Conservation (phyloP, 345 rosid species). For the Ceriops tagal region DNA sequence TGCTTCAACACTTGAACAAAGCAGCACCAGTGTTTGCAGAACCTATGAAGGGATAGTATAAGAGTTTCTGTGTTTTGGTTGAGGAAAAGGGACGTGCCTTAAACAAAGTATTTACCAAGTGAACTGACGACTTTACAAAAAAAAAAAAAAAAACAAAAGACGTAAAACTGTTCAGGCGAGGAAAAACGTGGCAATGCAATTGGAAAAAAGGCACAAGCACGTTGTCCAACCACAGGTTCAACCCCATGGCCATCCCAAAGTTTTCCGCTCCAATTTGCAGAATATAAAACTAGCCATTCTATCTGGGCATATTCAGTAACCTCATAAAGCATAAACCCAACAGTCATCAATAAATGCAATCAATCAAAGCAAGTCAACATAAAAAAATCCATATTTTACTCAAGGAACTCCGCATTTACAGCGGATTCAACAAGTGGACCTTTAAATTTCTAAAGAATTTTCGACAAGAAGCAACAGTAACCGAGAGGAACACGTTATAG, state of each 20-base stretch:
- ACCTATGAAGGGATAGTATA: neutral
- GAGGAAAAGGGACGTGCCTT: neutral
- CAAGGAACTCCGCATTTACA: conserved; percentile 18
- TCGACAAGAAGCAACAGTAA: neutral
- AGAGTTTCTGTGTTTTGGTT: neutral
- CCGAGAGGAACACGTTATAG: neutral
- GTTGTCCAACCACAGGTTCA: neutral
- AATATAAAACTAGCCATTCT: too few relatives aligned
- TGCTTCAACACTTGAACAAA: neutral
- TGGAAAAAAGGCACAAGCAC: neutral
- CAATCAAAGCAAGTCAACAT: neutral
- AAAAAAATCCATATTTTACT: conserved; percentile 5
- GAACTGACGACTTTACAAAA: too few relatives aligned
- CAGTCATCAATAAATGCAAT: neutral
- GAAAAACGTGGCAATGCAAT: neutral
- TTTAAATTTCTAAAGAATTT: conserved; percentile 13
- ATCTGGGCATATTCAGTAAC: neutral
- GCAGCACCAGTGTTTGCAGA: neutral
- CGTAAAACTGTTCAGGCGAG: neutral
- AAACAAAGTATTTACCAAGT: too few relatives aligned
- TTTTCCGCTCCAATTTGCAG: too few relatives aligned
- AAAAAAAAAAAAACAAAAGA: neutral
- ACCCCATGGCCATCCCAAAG: neutral
- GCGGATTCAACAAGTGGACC: conserved; percentile 12
- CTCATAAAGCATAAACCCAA: neutral